These are phyloP conservation scores for Lolium multiflorum DNA, from an alignment of 176 grass and related monocot species.

Conservation along the genomic window DNA sequence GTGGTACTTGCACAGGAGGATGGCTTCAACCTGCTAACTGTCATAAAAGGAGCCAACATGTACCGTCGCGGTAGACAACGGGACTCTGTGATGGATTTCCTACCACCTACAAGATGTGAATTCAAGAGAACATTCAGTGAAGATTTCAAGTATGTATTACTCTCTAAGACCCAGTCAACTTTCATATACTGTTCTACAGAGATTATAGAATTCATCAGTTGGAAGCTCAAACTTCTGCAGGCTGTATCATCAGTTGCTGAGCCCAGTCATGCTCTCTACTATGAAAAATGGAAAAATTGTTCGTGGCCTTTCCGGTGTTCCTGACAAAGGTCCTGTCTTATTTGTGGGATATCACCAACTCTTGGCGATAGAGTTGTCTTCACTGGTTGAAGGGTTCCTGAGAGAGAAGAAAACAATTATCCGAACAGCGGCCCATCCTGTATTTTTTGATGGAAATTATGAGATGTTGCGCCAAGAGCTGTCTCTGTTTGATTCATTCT, in stretches of 20 bases:
- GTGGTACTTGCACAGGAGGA: conserved; percentile 55
- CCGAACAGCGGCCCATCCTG: conserved; percentile 47
- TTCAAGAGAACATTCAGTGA: conserved; percentile 61
- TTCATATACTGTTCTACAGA: neutral
- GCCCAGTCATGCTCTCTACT: conserved; percentile 67
- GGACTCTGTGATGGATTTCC: conserved; percentile 61
- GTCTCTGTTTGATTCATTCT: conserved; percentile 37
- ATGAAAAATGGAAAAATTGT: conserved; percentile 57
- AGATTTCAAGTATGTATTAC: conserved; percentile 47
- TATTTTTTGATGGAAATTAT: conserved; percentile 38
- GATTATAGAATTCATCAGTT: neutral
- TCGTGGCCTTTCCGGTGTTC: conserved; percentile 63
- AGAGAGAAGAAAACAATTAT: conserved; percentile 57
- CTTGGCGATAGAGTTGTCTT: conserved; percentile 54
- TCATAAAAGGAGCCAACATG: conserved; percentile 64
- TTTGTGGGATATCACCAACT: conserved; percentile 73
- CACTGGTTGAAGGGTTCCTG: conserved; percentile 59
- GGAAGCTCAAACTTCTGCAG: conserved; percentile 46
- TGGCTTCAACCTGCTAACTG: conserved; percentile 66
- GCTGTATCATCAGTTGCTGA: conserved; percentile 43
- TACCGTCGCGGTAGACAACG: conserved; percentile 60
- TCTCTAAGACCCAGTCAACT: neutral
- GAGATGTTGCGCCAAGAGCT: conserved; percentile 53
- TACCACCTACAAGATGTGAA: conserved; percentile 73
- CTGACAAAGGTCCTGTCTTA: conserved; percentile 69